Base-by-base conservation (phyloP, 345 rosid species). In the Melaleuca alternifolia region DNA sequence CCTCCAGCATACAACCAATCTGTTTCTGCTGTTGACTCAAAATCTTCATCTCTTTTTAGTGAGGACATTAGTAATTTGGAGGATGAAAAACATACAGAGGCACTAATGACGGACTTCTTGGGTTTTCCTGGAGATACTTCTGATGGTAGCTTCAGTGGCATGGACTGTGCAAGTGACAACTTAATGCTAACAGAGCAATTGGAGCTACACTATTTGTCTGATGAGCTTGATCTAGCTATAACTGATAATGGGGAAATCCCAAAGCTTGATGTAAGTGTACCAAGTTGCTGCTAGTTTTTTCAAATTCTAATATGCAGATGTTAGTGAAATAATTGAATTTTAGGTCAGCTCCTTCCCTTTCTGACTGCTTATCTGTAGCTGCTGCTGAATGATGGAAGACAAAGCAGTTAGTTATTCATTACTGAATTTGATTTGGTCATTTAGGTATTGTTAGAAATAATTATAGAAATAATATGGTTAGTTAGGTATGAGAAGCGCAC, bases 221-320 rank as follows among this genome's bases (percentile, higher is more conserved):
- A 95, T 88, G 95, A 95, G 81, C 98, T 96, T 86, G 97, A 95
- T 89, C 89, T 94, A 61, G 95, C 95, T 76, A 93, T 95, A 59
- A 92, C 94, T 51, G 97, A 94, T 92, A 91, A 93, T 10, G 95
- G 92, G 88, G 95, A 96, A 90, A 96, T 92, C 89, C 99, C 98
- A 79, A 89, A 93, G 89, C 92, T 96, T 85, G 97, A 96, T 87
- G 99, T 96, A 92, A 94, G 96, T 88, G 50, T 54, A 18, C 81
- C 81, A 71, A 71, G 48, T 62, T 21, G 14, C 16, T 86, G 51
- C 61, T 24, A 84, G 46, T 81, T 14, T 23, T 23, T 59, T 13
- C 46, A 62, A n/a, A 11, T 7, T 16, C 81, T 18, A 33, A 71
- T 71, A 37, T 20, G 48, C 11, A 5, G 81, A 71, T 9, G 48